Percentiles rank a stretch among this genome's conserved stretches.
Conservation (phyloP, 225 moss, liverwort and hornwort genomes). For the Sphagnum tenellum region DNA sequence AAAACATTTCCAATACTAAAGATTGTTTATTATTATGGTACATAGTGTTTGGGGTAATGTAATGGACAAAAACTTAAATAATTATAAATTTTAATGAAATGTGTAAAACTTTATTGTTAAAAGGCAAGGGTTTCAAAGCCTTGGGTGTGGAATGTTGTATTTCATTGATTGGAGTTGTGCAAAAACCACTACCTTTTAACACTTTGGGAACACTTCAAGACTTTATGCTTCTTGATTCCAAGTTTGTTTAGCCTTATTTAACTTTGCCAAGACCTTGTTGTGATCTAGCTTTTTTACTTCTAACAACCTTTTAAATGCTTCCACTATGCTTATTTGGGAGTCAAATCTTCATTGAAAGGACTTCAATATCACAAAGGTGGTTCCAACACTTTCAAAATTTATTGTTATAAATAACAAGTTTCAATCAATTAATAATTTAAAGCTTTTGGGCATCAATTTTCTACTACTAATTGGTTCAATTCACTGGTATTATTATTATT, state of each 20-base stretch:
- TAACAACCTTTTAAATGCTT: background rate
- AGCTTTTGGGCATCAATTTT: background rate
- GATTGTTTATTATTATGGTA: no score
- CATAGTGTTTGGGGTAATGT: no score
- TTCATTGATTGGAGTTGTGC: background rate
- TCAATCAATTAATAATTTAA: background rate
- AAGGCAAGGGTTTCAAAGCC: constrained; percentile 1
- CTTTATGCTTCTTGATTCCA: background rate
- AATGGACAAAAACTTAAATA: no score
- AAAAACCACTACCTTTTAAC: background rate
- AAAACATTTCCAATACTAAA: no score
- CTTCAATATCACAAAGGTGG: background rate
- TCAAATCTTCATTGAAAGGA: background rate
- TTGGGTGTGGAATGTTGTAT: background rate
- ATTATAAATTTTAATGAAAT: no score
- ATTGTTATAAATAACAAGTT: background rate
- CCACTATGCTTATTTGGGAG: background rate
- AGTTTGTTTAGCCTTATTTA: background rate
- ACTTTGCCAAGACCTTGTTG: background rate
- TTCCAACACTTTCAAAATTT: background rate
- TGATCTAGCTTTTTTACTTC: background rate
- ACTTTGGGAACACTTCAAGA: background rate
- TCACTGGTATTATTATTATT: background rate
- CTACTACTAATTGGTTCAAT: background rate
- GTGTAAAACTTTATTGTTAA: no score